Evolutionary conservation across 257 asterid genomes (phyloP), one percentile per base, ranked within the genome.

Genomic region (Penstemon davidsonii): DNA sequence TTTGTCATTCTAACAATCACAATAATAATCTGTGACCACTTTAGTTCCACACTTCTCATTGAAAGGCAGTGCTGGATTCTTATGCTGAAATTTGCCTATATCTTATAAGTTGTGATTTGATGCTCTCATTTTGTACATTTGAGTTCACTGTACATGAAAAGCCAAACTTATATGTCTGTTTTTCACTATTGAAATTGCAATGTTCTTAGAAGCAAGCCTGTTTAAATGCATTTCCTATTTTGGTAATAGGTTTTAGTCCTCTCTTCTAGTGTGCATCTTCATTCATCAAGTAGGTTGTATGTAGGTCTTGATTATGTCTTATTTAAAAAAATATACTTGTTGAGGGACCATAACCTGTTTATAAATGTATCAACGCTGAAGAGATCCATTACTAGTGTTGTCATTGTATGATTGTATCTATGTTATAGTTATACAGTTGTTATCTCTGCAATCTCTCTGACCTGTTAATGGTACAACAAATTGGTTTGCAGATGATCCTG

Each of bases 401-500:
- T 25, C 33, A 25, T 25, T 25, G 33, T 55, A 36, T 25, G 2
- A 25, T 25, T 25, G 33, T 55, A 36, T 13, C 42, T 61, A 42
- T 67, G 12, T 38, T 10, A 33, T 53, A 15, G 63, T 18, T 65
- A 25, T 19, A n/a, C 43, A 39, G 39, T 72, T 60, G 56, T 61
- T 52, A 60, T 46, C 71, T 40, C 62, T 66, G 52, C 44, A 38
- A 25, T 67, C 59, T 65, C 50, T 38, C 50, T 75, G 55, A 55
- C 53, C 69, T 62, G 61, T 68, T 45, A 71, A 47, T 69, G 63
- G 66, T 51, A 42, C 69, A 71, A 36, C 55, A 54, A 62, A 55
- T 74, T 70, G 71, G 68, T 68, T 56, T 69, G 80, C 90, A 94
- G 99, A 88, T 84, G 96, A 94, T 73, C 96, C 99, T 4, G 93